Evolutionary conservation across 2,329 filamentous ascomycete genomes (phyloP).

Genomic region (Cordyceps farinosa): DNA sequence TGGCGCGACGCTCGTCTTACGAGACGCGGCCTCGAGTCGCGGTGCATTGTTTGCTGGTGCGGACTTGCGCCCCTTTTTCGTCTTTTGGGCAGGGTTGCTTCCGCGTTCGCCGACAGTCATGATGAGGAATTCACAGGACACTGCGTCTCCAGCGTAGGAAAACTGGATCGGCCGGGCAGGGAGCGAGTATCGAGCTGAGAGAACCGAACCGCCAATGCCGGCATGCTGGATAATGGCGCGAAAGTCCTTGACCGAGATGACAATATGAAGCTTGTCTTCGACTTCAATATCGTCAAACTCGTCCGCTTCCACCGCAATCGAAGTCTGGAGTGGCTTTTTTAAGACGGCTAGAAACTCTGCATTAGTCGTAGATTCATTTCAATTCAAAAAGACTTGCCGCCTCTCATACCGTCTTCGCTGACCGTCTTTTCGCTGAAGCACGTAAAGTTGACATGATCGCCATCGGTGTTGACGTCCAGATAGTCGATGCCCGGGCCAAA

Average conservation of each 20-base stretch:
- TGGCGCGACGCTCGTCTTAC: conserved; percentile 40
- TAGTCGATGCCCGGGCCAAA: conserved; percentile 79
- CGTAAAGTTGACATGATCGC: conserved; percentile 71
- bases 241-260: conserved; percentile 81
- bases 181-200: conserved; percentile 66
- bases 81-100: conserved; percentile 45
- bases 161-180: conserved; percentile 71
- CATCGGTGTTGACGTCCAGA: conserved; percentile 72
- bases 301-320: conserved; percentile 70
- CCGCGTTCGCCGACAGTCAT: conserved; percentile 73
- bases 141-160: conserved; percentile 63
- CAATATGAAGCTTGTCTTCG: conserved; percentile 72
- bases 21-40: conserved; percentile 46
- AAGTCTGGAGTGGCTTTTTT: conserved; percentile 77
- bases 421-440: conserved; percentile 78
- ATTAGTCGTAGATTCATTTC: conserved; percentile 17
- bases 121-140: conserved; percentile 72
- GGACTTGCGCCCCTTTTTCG: conserved; percentile 44
- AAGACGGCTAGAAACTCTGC: conserved; percentile 54
- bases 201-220: conserved; percentile 61
- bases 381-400: not conserved
- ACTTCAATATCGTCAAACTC: conserved; percentile 74
- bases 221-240: conserved; percentile 75
- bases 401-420: conserved; percentile 48
- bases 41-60: conserved; percentile 33